Evolutionary conservation across 2,329 filamentous ascomycete genomes (phyloP).

Genomic region (Fusarium burgessii): DNA sequence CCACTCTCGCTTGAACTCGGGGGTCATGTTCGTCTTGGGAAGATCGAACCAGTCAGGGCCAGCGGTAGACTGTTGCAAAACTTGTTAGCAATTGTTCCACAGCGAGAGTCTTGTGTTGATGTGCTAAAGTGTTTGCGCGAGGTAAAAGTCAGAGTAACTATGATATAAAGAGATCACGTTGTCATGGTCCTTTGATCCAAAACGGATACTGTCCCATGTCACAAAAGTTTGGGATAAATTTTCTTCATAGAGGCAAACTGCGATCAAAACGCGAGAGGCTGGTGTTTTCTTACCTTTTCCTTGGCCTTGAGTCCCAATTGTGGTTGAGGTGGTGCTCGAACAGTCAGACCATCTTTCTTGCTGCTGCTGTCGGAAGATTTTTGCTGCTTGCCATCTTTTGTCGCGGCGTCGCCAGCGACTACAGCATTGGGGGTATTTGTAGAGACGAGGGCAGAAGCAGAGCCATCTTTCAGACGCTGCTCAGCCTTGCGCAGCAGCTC

Average conservation of each 20-base stretch:
- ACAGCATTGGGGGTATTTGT: conserved; percentile 1
- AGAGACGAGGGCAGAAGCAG: conserved; percentile 26
- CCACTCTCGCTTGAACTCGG: conserved; percentile 88
- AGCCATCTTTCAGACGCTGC: conserved; percentile 48
- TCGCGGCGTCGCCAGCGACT: conserved; percentile 27
- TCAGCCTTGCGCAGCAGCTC: conserved; percentile 51
- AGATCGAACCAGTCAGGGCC: conserved; percentile 90
- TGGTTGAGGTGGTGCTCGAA: conserved; percentile 43
- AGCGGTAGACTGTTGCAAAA: conserved; percentile 65
- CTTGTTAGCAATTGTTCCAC: conserved; percentile 31
- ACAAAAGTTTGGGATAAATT: conserved; percentile 51
- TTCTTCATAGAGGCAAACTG: conserved; percentile 52
- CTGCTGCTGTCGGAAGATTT: conserved; percentile 35
- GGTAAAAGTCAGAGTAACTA: conserved; percentile 77
- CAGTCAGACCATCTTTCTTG: conserved; percentile 44
- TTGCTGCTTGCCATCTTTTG: conserved; percentile 33
- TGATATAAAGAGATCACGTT: conserved; percentile 68
- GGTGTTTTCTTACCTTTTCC: conserved; percentile 46
- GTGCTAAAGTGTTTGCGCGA: conserved; percentile 19
- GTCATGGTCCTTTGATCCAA: conserved; percentile 67
- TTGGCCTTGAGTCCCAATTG: conserved; percentile 36
- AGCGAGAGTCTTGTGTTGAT: neutral
- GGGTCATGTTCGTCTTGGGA: conserved; percentile 84
- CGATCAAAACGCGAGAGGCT: neutral
- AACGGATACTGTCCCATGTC: conserved; percentile 56